Percentiles rank a stretch among this genome's conserved stretches.
phyloP scores from a whole-genome alignment of 129 eudicot species.

The Kitagawia praeruptora region DNA sequence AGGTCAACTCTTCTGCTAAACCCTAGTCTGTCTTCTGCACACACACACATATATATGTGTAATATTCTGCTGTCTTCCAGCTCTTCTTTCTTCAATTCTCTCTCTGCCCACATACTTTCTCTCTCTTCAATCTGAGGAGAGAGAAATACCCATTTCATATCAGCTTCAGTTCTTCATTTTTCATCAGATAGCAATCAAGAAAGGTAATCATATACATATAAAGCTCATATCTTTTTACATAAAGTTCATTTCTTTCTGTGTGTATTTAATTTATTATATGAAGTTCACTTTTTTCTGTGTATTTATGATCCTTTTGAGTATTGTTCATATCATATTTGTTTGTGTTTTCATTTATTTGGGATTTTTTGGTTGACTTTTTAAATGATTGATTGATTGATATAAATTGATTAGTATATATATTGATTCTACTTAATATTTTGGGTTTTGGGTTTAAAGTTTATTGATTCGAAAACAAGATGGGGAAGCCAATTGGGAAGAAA shows the following conservation, averaged over 20 bases:
- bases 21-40: not conserved
- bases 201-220: not conserved
- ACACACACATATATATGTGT: not conserved
- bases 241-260: not conserved
- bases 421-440: not conserved
- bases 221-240: not conserved
- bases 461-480: slow-evolving; percentile 35
- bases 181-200: not conserved
- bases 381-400: not conserved
- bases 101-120: not conserved
- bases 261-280: not conserved
- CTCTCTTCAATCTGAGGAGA: slow-evolving; percentile 7
- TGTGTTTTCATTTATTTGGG: not conserved
- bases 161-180: not conserved
- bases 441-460: not conserved
- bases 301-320: not conserved
- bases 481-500: slow-evolving; percentile 86
- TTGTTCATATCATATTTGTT: not conserved
- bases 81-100: not conserved
- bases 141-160: slow-evolving; percentile 1
- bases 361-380: not conserved
- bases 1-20: not conserved
- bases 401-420: too few species aligned
- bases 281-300: not conserved
- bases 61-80: not conserved